Base-by-base conservation (phyloP, 148 eudicot species). In the Spergularia bocconei region DNA sequence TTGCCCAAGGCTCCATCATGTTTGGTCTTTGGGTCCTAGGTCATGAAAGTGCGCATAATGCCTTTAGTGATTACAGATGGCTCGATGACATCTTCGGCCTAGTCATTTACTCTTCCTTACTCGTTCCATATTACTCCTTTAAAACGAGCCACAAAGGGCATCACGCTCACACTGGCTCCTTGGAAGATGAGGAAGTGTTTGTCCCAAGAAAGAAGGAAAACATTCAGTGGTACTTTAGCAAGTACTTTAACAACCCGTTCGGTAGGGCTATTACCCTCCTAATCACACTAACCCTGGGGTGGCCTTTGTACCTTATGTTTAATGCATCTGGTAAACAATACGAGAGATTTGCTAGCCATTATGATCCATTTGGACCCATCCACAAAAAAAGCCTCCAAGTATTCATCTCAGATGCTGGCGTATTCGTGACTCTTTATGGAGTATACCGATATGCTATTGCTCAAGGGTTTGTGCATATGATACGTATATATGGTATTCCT, bases 341-440 rank as follows among this genome's bases (percentile, higher is more conserved):
- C 50, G 82, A 74, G 38, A 81, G 87, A 15, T 88, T 88, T 12
- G 89, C 91, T 1, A 75, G 89, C 78, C 91, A 88, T 63, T 88
- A 68, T 16, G 88, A 88, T 68, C 91, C 91, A 0, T 72, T 84
- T 4, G 80, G 88, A 50, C 91, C 91, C 0, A 84, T 88, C 38
- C 86, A 84, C 83, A 83, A 86, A 5, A 88, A 88, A 48, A 85
- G 87, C 0, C 57, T 75, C 6, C 86, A 85, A 39, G 83, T 88
- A 41, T 70, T 67, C 36, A 33, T 88, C 17, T 88, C 91, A 1
- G 89, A 88, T 61, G 86, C 79, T 3, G 91, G 71, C 2, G 71
- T 68, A 1, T 50, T 68, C 13, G 71, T 68, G 11, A 68, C 71
- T 36, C 12, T 50, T 12, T 68, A 20, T 10, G 57, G 39, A 0